phyloP scores from a whole-genome alignment of 805 yeast genomes.

The Pichia sporocuriosa region DNA sequence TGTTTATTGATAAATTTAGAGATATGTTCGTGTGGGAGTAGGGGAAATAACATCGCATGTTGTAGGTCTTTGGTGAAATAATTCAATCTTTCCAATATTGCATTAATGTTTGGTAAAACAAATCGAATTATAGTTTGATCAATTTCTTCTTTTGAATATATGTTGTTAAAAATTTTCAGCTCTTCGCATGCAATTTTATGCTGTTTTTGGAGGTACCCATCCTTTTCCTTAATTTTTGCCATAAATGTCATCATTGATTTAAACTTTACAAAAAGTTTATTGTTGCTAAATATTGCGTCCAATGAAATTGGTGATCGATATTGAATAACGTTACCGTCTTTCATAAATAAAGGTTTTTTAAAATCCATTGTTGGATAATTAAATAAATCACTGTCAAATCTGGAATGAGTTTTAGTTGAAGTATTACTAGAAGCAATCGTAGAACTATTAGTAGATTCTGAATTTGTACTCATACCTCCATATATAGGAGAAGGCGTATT shows the following conservation, averaged over 20 bases:
- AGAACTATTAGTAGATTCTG: not conserved
- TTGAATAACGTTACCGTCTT: not conserved
- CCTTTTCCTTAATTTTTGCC: not conserved
- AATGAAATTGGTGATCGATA: conserved; percentile 5
- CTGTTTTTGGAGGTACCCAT: not conserved
- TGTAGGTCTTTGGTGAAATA: conserved; percentile 17
- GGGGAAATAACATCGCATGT: conserved; percentile 7
- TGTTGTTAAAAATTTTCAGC: not conserved
- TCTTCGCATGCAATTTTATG: not conserved
- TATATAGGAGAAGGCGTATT: too few species aligned
- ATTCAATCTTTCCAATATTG: conserved; percentile 19
- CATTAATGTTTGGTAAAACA: conserved; percentile 14
- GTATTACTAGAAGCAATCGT: not conserved
- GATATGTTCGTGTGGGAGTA: too few species aligned
- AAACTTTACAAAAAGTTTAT: conserved; percentile 3
- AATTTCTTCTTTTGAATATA: conserved; percentile 1
- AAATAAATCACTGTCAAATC: not conserved
- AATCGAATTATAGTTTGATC: conserved; percentile 7
- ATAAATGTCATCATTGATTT: conserved; percentile 3
- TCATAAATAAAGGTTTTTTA: conserved; percentile 4
- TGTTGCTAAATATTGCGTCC: conserved; percentile 1
- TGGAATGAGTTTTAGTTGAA: not conserved
- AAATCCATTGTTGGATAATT: conserved; percentile 2
- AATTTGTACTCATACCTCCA: too few species aligned
- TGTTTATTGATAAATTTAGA: too few species aligned